Percentiles rank a stretch among this genome's conserved stretches.
These are phyloP conservation scores for Allantophomopsis lycopodina DNA, from an alignment of 2,329 filamentous ascomycete genomes.

Conservation along the genomic window DNA sequence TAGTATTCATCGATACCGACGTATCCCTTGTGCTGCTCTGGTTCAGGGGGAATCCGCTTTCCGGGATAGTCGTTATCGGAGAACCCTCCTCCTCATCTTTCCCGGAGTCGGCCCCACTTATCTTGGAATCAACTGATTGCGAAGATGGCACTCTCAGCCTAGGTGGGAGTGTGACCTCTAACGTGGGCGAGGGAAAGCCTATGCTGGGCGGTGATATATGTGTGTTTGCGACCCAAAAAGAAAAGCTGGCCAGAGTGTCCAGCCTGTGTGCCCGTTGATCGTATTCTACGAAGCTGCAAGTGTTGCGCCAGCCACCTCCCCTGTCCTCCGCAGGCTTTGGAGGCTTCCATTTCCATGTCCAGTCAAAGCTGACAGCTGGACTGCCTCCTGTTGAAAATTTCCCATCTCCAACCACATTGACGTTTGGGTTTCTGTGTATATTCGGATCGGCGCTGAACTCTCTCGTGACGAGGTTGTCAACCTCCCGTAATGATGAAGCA, in stretches of 20 bases:
- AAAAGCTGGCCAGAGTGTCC: constrained; percentile 81
- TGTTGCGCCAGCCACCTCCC: constrained; percentile 88
- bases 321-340: constrained; percentile 71
- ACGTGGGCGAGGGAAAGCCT: constrained; percentile 48
- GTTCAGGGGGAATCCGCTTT: too few species aligned
- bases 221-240: constrained; percentile 84
- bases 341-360: constrained; percentile 95
- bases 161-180: constrained; percentile 59
- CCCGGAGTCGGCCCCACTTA: constrained; percentile 51
- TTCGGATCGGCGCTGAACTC: constrained; percentile 98
- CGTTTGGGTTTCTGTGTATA: constrained; percentile 91
- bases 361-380: constrained; percentile 76
- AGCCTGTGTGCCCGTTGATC: constrained; percentile 84
- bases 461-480: constrained; percentile 85
- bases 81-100: constrained; percentile 36
- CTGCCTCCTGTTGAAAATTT: constrained; percentile 79
- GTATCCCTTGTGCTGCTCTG: too few species aligned
- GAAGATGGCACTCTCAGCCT: constrained; percentile 74
- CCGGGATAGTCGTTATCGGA: too few species aligned
- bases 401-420: constrained; percentile 87
- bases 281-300: constrained; percentile 96
- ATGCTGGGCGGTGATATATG: constrained; percentile 39
- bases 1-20: too few species aligned
- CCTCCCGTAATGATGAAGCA: constrained; percentile 70
- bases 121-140: constrained; percentile 73